Evolutionary conservation across 805 yeast species (phyloP).

Genomic region (Wickerhamia fluorescens): DNA sequence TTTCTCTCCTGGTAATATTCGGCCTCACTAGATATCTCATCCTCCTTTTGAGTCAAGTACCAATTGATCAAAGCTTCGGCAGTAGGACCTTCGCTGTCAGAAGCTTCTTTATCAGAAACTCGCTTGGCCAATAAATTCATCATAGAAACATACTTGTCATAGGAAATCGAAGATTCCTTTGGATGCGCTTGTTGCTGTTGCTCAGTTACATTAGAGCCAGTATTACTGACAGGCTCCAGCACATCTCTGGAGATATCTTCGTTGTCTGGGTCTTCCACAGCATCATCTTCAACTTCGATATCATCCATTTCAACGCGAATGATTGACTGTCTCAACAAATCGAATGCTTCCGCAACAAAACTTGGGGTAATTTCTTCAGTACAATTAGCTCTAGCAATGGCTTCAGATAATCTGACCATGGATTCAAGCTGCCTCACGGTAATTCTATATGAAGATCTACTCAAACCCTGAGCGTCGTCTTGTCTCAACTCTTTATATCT

Average conservation of each 20-base stretch:
- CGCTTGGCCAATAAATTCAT: constrained; percentile 69
- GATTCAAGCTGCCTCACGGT: constrained; percentile 96
- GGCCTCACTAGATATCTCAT: constrained; percentile 58
- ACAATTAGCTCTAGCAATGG: constrained; percentile 95
- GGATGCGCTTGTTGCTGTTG: constrained; percentile 5
- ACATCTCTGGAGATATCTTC: constrained; percentile 11
- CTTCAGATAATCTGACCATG: constrained; percentile 88
- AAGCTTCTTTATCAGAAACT: constrained; percentile 49
- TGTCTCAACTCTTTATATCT: constrained; percentile 80
- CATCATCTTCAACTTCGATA: constrained; percentile 64
- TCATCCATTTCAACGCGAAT: constrained; percentile 94
- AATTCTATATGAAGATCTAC: constrained; percentile 82
- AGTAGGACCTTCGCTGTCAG: constrained; percentile 53
- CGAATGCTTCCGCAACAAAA: constrained; percentile 91
- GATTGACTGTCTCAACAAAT: constrained; percentile 80
- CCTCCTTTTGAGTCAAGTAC: constrained; percentile 72
- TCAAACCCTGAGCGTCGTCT: constrained; percentile 86
- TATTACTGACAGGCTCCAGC: constrained; percentile 5
- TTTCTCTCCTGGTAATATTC: constrained; percentile 66
- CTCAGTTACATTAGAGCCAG: background rate
- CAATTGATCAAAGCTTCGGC: constrained; percentile 68
- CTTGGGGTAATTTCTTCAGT: constrained; percentile 77
- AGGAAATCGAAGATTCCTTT: constrained; percentile 48
- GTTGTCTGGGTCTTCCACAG: constrained; percentile 9
- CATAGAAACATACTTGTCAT: constrained; percentile 80